Percentiles rank a stretch among this genome's conserved stretches.
Conservation (phyloP, 1,284 basidiomycete genomes). For the Moesziomyces parantarcticus region DNA sequence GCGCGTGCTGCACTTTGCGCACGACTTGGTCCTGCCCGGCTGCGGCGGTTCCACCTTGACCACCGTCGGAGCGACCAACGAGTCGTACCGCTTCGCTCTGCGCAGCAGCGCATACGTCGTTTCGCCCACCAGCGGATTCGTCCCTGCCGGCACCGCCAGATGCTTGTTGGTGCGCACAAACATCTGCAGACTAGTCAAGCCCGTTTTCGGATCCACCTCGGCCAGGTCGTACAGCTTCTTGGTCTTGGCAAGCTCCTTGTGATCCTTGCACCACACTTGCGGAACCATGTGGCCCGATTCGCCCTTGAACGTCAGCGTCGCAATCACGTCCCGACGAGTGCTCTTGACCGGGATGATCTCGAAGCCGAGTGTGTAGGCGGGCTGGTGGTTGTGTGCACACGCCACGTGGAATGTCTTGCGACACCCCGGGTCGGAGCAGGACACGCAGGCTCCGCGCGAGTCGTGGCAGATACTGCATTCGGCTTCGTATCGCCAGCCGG, state of each 20-base stretch:
- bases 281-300: conserved; percentile 84
- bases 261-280: conserved; percentile 83
- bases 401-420: conserved; percentile 82
- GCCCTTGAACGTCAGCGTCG: conserved; percentile 84
- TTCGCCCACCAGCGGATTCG: conserved; percentile 30
- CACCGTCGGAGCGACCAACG: not conserved
- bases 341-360: conserved; percentile 81
- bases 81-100: conserved; percentile 56
- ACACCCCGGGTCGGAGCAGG: conserved; percentile 79
- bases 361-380: conserved; percentile 81
- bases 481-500: conserved; percentile 68
- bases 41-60: not conserved
- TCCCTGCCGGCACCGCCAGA: conserved; percentile 67
- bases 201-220: conserved; percentile 80
- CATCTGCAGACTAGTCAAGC: conserved; percentile 86
- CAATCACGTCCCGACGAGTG: conserved; percentile 68
- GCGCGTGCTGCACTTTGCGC: conserved; percentile 26
- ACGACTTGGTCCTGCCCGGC: conserved; percentile 8
- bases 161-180: conserved; percentile 86
- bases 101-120: conserved; percentile 56
- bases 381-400: conserved; percentile 84
- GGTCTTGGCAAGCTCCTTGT: conserved; percentile 74
- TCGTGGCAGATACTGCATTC: conserved; percentile 74
- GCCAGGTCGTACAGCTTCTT: conserved; percentile 82
- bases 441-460: conserved; percentile 79